Evolutionary conservation across 208 protist genomes (phyloP).

Genomic region (Acanthamoeba culbertsoni): DNA sequence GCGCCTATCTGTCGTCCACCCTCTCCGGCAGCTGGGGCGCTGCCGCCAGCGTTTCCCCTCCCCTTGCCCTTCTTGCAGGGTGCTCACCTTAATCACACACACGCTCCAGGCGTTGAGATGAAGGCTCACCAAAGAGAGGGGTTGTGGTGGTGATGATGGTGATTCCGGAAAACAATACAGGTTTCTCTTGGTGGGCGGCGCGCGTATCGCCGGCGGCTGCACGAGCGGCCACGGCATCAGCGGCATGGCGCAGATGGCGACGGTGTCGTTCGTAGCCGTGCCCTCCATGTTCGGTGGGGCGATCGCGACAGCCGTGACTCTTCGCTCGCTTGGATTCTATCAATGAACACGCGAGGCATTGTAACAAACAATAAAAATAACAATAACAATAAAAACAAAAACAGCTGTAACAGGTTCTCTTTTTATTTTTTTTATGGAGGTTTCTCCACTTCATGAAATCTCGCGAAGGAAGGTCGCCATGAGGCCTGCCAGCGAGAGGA

Average conservation of each 20-base stretch:
- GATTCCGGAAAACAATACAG: too few relatives aligned
- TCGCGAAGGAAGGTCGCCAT: constrained; percentile 15
- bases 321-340: neutral
- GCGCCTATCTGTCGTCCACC: neutral
- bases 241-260: constrained; percentile 16
- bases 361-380: too few relatives aligned
- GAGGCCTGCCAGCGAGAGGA: constrained; percentile 50
- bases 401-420: too few relatives aligned
- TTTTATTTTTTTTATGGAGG: too few relatives aligned
- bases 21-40: neutral
- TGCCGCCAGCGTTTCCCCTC: neutral
- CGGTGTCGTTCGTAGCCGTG: neutral
- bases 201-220: neutral
- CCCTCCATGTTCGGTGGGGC: constrained; percentile 35
- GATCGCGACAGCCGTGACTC: neutral
- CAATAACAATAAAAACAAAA: too few relatives aligned
- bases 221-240: constrained; percentile 45
- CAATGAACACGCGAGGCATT: too few relatives aligned
- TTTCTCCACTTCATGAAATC: constrained; percentile 4
- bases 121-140: neutral
- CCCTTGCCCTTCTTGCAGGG: neutral
- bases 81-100: neutral
- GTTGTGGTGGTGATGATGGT: neutral
- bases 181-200: neutral
- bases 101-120: neutral